Base-by-base conservation (phyloP, 352 stramenopile genomes). In the Phytophthora pinifolia region DNA sequence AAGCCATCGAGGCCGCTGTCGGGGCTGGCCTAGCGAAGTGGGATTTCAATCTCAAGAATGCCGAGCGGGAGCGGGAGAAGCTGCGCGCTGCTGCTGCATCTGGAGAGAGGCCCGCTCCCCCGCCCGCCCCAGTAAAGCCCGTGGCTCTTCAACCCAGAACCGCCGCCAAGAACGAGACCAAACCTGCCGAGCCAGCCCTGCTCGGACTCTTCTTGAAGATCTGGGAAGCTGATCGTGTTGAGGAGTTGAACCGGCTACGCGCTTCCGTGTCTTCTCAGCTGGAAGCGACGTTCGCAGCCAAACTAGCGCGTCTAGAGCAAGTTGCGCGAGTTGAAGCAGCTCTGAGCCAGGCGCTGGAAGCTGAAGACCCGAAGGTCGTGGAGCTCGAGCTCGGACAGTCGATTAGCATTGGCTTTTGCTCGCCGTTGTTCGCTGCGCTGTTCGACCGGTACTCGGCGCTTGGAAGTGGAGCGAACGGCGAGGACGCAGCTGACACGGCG, bases 41-140 rank as follows among this genome's bases (percentile, higher is more conserved):
- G 81, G 78, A 91, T 57, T 88, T 91, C 27, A 91, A 91, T 49
- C 39, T 91, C 3, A 91, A 91, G 44, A 91, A 89, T 37, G 81
- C 81, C 8, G 74, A 88, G 58, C 52, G 72, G 25, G 78, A 91
- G 43, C 70, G 74, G 9, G 81, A 91, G 17, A 85, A 86, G 35
- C 47, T 91, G 9, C 43, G 77, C 13, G 65, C 65, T 20, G 44
- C 48, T 45, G 38, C 43, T 47, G 20, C 46, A 3, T 46, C 30
- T 18, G 61, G 27, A 20, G 30, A 70, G 10, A 30, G 1, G 12
- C 7, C 44, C 33, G 10, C 47, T 41, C 17, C 41, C 7, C 4
- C 25, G 25, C 25, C 25, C 5, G 8, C 49, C 30, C 36, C 53
- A 32, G 10, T 13, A 31, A 59, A 63, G 4, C 13, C 35, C 29